Percentiles rank a stretch among this genome's conserved stretches.
phyloP scores from a whole-genome alignment of 169 alveolate species.

The Plasmodium yoelii region DNA sequence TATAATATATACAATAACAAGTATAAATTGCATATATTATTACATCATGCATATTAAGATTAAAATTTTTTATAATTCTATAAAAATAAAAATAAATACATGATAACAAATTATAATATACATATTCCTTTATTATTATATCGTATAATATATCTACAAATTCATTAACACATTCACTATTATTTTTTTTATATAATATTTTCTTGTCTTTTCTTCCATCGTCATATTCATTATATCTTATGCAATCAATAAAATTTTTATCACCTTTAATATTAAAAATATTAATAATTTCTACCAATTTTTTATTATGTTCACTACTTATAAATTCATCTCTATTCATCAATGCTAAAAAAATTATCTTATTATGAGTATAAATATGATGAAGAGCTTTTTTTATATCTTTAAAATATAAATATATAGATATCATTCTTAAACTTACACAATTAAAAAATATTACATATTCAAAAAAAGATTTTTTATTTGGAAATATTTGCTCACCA shows the following conservation, averaged over 20 bases:
- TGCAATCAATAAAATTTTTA: slow-evolving; percentile 23
- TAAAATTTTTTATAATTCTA: slow-evolving; percentile 53
- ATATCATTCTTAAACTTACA: slow-evolving; percentile 69
- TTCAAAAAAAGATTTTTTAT: slow-evolving; percentile 37
- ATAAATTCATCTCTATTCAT: slow-evolving; percentile 12
- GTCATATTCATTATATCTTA: slow-evolving; percentile 6
- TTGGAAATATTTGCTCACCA: slow-evolving; percentile 35
- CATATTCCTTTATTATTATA: slow-evolving; percentile 40
- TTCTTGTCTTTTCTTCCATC: slow-evolving; percentile 5
- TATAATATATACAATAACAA: slow-evolving; percentile 54
- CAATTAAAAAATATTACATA: slow-evolving; percentile 68
- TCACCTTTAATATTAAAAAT: slow-evolving; percentile 26
- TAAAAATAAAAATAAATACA: slow-evolving; percentile 63
- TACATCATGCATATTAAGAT: slow-evolving; percentile 33
- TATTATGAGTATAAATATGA: slow-evolving; percentile 71
- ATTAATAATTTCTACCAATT: slow-evolving; percentile 9
- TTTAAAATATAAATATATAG: slow-evolving; percentile 58
- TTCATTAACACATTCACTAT: background rate
- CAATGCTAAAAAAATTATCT: slow-evolving; percentile 47
- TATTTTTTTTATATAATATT: background rate
- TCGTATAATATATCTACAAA: slow-evolving; percentile 19
- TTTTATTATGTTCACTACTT: background rate
- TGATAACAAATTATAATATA: slow-evolving; percentile 61
- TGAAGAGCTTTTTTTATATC: slow-evolving; percentile 51
- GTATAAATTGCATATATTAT: slow-evolving; percentile 48